Evolutionary conservation across 2,329 filamentous ascomycete species (phyloP).

Genomic region (Mollisiaceae sp.): DNA sequence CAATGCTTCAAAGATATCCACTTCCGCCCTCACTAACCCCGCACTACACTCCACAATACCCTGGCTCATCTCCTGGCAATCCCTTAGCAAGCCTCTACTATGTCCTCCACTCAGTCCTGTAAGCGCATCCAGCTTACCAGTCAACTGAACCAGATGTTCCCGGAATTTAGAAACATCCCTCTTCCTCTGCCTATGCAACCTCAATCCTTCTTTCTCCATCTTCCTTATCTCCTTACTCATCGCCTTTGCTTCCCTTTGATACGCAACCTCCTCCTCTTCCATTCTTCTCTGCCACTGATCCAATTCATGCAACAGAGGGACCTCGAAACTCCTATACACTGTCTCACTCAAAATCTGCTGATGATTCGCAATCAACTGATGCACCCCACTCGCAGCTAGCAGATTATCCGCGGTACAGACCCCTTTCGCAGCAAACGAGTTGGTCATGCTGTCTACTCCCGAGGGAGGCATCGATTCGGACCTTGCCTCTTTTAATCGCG

Average conservation of each 20-base stretch:
- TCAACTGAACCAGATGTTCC: conserved; percentile 67
- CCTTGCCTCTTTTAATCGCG: conserved; percentile 69
- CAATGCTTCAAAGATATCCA: conserved; percentile 71
- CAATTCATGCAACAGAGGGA: conserved; percentile 71
- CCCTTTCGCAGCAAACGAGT: conserved; percentile 53
- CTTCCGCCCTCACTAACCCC: conserved; percentile 68
- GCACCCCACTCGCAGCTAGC: conserved; percentile 66
- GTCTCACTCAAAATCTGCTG: conserved; percentile 73
- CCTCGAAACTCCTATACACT: conserved; percentile 70
- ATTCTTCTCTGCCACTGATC: conserved; percentile 68
- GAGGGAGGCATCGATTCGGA: conserved; percentile 58
- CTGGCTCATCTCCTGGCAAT: conserved; percentile 68
- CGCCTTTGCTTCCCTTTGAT: conserved; percentile 58
- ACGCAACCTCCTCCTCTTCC: conserved; percentile 67
- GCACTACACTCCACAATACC: conserved; percentile 69
- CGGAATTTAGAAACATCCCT: conserved; percentile 67
- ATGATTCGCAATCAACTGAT: conserved; percentile 72
- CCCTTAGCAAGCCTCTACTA: conserved; percentile 61
- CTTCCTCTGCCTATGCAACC: conserved; percentile 62
- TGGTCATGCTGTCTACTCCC: conserved; percentile 33
- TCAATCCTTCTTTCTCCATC: conserved; percentile 68
- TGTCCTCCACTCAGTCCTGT: conserved; percentile 65
- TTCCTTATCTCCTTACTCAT: conserved; percentile 65
- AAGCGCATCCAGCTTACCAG: conserved; percentile 64
- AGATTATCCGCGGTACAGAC: conserved; percentile 68